Conservation (phyloP, 768 basidiomycete genomes). For the Lactarius deliciosus region DNA sequence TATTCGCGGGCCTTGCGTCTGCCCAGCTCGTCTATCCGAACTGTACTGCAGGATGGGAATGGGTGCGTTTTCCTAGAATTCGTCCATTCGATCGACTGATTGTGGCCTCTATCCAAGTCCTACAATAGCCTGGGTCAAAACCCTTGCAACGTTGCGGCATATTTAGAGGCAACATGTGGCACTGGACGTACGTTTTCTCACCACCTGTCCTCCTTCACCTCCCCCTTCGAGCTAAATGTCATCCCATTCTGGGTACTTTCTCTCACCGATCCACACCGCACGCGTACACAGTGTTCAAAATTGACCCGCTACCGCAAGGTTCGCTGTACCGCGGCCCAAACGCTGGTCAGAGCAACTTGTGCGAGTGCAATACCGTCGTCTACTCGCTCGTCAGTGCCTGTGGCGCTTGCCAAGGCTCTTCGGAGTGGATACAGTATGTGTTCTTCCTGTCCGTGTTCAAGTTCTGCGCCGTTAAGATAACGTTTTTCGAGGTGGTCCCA, state of each 20-base stretch:
- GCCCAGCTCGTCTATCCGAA: conserved; percentile 16
- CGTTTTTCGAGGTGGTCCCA: conserved; percentile 2
- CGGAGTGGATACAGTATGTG: conserved; percentile 6
- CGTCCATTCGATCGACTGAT: not conserved
- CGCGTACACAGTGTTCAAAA: not conserved
- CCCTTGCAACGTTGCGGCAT: conserved; percentile 14
- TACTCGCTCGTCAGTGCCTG: conserved; percentile 20
- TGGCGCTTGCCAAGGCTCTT: not conserved
- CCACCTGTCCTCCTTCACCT: not conserved
- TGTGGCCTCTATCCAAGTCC: not conserved
- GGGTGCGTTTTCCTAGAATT: not conserved
- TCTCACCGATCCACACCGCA: not conserved
- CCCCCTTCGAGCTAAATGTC: not conserved
- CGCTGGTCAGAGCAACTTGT: not conserved
- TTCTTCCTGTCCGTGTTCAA: not conserved
- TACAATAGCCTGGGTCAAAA: conserved; percentile 15
- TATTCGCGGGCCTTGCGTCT: not conserved
- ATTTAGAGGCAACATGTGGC: conserved; percentile 1
- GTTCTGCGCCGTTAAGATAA: not conserved
- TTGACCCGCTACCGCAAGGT: not conserved
- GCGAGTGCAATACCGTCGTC: conserved; percentile 10
- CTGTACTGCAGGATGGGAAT: conserved; percentile 14
- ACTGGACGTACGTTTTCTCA: conserved; percentile 6
- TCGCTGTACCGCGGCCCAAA: not conserved
- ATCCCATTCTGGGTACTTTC: not conserved